Evolutionary conservation across 1,284 basidiomycete genomes (phyloP).

Genomic region (Mycena citricolor): DNA sequence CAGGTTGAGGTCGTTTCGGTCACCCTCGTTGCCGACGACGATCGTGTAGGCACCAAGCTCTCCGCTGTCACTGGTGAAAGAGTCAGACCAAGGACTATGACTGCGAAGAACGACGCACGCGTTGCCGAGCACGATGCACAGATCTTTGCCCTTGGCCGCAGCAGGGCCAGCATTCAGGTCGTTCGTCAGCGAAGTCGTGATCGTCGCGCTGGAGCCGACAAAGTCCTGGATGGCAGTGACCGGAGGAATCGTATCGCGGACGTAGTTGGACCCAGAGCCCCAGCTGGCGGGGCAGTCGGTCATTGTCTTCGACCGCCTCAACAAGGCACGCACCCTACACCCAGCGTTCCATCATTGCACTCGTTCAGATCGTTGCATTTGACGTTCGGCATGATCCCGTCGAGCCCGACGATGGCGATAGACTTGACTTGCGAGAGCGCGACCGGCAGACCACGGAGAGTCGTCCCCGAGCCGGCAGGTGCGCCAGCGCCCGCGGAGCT

Average conservation of each 20-base stretch:
- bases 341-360: constrained; percentile 48
- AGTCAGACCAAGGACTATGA: not conserved
- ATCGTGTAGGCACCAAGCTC: constrained; percentile 51
- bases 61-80: constrained; percentile 40
- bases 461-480: constrained; percentile 33
- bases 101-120: constrained; percentile 37
- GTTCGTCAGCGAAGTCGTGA: constrained; percentile 55
- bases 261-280: constrained; percentile 47
- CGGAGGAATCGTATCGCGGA: constrained; percentile 44
- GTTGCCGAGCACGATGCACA: constrained; percentile 65
- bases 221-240: constrained; percentile 48
- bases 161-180: constrained; percentile 45
- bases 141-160: constrained; percentile 51
- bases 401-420: constrained; percentile 46
- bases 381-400: constrained; percentile 41
- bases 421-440: constrained; percentile 45
- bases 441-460: constrained; percentile 43
- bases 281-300: constrained; percentile 31
- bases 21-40: constrained; percentile 65
- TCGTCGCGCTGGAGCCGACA: constrained; percentile 41
- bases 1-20: constrained; percentile 72
- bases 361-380: constrained; percentile 42
- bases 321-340: constrained; percentile 39
- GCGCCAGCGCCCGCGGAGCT: constrained; percentile 30
- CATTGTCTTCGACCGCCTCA: no score